phyloP scores from a whole-genome alignment of 192 early-diverging fungal genomes.

The Backusella morwellensis region DNA sequence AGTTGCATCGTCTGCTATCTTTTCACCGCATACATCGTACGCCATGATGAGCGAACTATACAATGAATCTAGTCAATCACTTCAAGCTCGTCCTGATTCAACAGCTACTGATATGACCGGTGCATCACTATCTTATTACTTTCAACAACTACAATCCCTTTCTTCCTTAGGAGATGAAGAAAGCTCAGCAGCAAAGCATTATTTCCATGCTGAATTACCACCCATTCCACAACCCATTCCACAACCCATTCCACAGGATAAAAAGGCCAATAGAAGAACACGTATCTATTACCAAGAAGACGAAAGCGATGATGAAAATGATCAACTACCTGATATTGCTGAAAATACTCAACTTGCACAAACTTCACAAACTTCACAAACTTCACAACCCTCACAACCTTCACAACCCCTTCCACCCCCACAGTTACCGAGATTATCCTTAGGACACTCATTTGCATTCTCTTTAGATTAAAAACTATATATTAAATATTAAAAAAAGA shows the following conservation, averaged over 20 bases:
- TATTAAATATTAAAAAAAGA: neutral
- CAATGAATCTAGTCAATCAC: neutral
- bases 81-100: neutral
- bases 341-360: neutral
- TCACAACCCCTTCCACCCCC: neutral
- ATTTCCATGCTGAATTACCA: slow-evolving; percentile 20
- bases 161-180: neutral
- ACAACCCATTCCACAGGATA: neutral
- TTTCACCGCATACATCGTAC: neutral
- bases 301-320: slow-evolving; percentile 5
- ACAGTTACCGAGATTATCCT: neutral
- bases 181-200: neutral
- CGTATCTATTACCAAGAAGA: slow-evolving; percentile 12
- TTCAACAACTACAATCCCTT: neutral
- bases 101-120: neutral
- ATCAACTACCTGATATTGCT: neutral
- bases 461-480: slow-evolving; percentile 2
- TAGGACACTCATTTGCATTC: neutral
- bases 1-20: neutral
- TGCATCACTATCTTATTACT: neutral
- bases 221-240: slow-evolving; percentile 10
- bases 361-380: neutral
- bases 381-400: neutral
- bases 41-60: neutral
- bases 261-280: neutral